Evolutionary conservation across 2,329 filamentous ascomycete species (phyloP), one percentile per base, ranked within the genome.

Genomic region (Colletotrichum neosansevieriae): DNA sequence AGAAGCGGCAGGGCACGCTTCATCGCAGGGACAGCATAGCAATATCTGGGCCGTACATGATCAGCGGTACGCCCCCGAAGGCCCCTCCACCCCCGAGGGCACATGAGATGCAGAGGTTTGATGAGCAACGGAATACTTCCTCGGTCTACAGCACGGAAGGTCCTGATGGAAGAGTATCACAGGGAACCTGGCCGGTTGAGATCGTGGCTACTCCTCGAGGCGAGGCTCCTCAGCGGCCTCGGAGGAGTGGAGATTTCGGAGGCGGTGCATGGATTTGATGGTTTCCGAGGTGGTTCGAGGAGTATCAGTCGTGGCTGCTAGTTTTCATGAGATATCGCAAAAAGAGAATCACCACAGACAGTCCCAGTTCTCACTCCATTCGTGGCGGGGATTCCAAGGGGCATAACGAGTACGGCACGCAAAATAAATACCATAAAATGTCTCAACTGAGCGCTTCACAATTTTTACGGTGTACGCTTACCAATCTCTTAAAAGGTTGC

Each of bases 181-280:
- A 32, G 13, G 42, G 42, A 2, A 9, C 9, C 29, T 29, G 29
- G 29, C 29, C 29, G 29, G 29, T 29, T 4, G 29, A 29, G 29
- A 29, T 2, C n/a, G 36, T 38, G 11, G 36, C 5, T 7, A 15
- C 42, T 19, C 13, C 15, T 45, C 19, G 10, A 21, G 7, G 17
- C 4, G 21, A 24, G 34, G n/a, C 21, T 24, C 50, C 50, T 13
- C 12, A 6, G 32, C 12, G 50, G 32, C 50, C 50, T 29, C 13
- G 21, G 29, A n/a, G 50, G 50, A 53, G 50, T 19, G 50, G 50
- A 4, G 50, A 53, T 53, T 51, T 51, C n/a, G 21, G 21, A 3
- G 47, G 47, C 3, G 13, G 32, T 12, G 15, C n/a, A 5, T 53
- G 50, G 50, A 19, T 53, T 53, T 53, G 32, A 32, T 6, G 49